Base-by-base conservation (phyloP, 345 rosid species). In the Rhodamnia rubescens region DNA sequence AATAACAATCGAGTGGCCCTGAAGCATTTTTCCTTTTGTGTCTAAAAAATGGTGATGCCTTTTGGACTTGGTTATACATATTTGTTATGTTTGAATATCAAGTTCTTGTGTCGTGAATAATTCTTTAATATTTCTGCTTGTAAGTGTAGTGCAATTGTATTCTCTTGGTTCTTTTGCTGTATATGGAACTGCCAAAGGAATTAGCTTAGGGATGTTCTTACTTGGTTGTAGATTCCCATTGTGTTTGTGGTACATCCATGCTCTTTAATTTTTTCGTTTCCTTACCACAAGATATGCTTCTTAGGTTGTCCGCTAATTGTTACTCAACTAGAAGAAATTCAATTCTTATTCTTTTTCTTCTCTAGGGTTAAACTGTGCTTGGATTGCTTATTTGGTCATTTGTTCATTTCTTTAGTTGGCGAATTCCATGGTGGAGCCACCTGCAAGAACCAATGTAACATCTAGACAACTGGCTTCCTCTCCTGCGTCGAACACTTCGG, bases 381-480 rank as follows among this genome's bases (percentile, higher is more conserved):
- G 61, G 27, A 82, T 82, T 53, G 27, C 56, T 53, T 44, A 82
- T 49, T 82, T 82, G 54, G 53, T 82, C n/a, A 7, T 82, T 82
- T 36, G 47, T 32, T 40, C 74, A 51, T 52, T 84, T 82, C 56
- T 49, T 82, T 82, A 98, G 99, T 89, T 98, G 86, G 95, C 97
- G 82, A 93, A 90, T 87, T 88, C 93, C 54, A 95, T 93, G 89
- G 88, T 90, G 83, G 98, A 96, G 87, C 89, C 92, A 57, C 49
- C 92, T 83, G 91, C 94, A 89, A 89, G 94, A 89, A 94, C 87
- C 92, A 86, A 91, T 52, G 40, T 84, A 86, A 87, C 90, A 85
- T 92, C 96, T 11, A 95, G 92, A 88, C 98, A 95, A 86, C 91
- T 88, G 32, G 87, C 89, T 87, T 92, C 95, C 27, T 95, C 98